Conservation (phyloP, 768 basidiomycete genomes). For the Rhodotorula sphaerocarpa region DNA sequence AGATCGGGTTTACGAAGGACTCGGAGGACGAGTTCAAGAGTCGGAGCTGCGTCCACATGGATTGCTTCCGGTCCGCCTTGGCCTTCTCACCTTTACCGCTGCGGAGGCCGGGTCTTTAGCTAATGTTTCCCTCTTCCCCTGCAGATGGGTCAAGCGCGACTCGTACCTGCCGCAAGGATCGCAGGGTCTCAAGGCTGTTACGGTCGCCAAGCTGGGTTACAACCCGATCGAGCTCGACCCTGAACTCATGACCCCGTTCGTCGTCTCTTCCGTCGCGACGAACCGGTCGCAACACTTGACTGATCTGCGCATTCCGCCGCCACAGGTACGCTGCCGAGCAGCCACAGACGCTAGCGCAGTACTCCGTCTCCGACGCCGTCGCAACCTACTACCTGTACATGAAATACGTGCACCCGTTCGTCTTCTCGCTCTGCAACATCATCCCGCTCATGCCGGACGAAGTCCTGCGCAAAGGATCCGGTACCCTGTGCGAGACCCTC, state of each 20-base stretch:
- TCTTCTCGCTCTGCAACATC: slow-evolving; percentile 98
- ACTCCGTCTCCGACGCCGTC: slow-evolving; percentile 98
- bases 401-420: slow-evolving; percentile 99
- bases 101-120: no score
- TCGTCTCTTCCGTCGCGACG: slow-evolving; percentile 18
- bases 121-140: not conserved
- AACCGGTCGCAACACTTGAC: slow-evolving; percentile 1
- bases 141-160: slow-evolving; percentile 90
- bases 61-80: slow-evolving; percentile 67
- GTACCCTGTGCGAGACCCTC: slow-evolving; percentile 92
- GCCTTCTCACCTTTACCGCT: not conserved
- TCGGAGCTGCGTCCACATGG: slow-evolving; percentile 89
- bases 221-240: slow-evolving; percentile 95
- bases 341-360: slow-evolving; percentile 86
- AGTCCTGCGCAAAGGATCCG: slow-evolving; percentile 87
- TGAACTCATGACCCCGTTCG: slow-evolving; percentile 97
- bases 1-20: slow-evolving; percentile 87
- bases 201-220: slow-evolving; percentile 89
- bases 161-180: slow-evolving; percentile 97
- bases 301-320: not conserved
- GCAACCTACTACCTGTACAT: slow-evolving; percentile 99
- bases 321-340: slow-evolving; percentile 91
- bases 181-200: slow-evolving; percentile 97
- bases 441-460: slow-evolving; percentile 95
- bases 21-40: slow-evolving; percentile 92